These are phyloP conservation scores for Termitomyces sp. DNA, from an alignment of 768 basidiomycete genomes.

Conservation along the genomic window DNA sequence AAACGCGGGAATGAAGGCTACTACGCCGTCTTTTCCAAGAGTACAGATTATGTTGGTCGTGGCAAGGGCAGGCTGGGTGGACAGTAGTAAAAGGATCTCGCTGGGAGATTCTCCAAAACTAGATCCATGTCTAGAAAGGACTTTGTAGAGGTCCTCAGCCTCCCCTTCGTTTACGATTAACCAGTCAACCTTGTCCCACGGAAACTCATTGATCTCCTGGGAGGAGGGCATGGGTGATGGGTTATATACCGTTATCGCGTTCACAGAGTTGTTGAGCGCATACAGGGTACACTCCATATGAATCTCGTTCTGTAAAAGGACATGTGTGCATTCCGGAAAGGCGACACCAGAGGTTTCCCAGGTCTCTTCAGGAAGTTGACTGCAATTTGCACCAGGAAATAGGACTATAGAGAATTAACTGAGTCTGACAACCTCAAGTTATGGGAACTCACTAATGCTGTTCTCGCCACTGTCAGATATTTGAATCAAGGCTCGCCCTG, in stretches of 20 bases:
- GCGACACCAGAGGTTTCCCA: slow-evolving; percentile 19
- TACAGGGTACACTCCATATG: slow-evolving; percentile 37
- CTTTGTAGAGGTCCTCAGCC: slow-evolving; percentile 33
- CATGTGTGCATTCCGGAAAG: slow-evolving; percentile 40
- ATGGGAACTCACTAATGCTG: slow-evolving; percentile 46
- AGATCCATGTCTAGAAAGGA: slow-evolving; percentile 16
- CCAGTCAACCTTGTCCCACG: slow-evolving; percentile 52
- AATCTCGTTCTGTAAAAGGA: slow-evolving; percentile 63
- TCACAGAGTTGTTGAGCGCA: slow-evolving; percentile 25
- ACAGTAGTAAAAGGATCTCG: slow-evolving; percentile 19
- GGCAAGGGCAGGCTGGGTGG: slow-evolving; percentile 23
- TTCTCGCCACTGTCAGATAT: slow-evolving; percentile 57
- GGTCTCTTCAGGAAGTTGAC: slow-evolving; percentile 29
- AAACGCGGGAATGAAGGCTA: slow-evolving; percentile 36
- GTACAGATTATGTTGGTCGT: slow-evolving; percentile 54
- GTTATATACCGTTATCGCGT: slow-evolving; percentile 43
- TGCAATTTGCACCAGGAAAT: slow-evolving; percentile 57
- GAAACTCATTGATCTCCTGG: slow-evolving; percentile 38
- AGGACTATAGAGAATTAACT: slow-evolving; percentile 35
- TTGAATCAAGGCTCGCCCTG: slow-evolving; percentile 61
- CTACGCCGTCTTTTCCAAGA: slow-evolving; percentile 48
- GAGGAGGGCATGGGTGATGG: slow-evolving; percentile 52
- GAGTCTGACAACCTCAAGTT: not conserved
- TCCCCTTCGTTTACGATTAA: slow-evolving; percentile 56
- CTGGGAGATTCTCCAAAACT: slow-evolving; percentile 5